A percentile compares a stretch with the other conserved stretches of the same genome.
These are phyloP conservation scores for Penicillium pancosmium DNA, from an alignment of 495 filamentous ascomycete species.

Conservation along the genomic window DNA sequence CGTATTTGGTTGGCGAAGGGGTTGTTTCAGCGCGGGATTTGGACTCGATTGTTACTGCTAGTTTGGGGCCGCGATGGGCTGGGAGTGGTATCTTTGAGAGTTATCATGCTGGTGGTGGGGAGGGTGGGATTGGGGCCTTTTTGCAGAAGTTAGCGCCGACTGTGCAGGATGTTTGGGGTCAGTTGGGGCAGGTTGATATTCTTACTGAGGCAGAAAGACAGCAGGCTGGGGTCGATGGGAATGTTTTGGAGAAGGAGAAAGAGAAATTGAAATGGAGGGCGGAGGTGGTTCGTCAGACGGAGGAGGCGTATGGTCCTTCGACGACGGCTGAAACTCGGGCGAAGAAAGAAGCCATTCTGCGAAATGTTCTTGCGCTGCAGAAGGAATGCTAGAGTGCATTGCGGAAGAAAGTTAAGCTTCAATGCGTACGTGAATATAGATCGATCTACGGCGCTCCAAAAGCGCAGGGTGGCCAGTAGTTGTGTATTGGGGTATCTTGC, in stretches of 20 bases:
- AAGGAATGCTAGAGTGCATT: conserved; percentile 8
- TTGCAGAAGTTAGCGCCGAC: conserved; percentile 60
- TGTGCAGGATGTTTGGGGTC: conserved; percentile 57
- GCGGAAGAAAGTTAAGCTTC: too few relatives aligned
- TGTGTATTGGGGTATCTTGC: too few relatives aligned
- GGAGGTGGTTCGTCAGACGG: conserved; percentile 37
- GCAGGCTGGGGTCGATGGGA: conserved; percentile 24
- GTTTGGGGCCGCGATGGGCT: conserved; percentile 59
- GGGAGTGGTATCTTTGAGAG: conserved; percentile 61
- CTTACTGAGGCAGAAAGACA: conserved; percentile 33
- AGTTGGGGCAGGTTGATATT: conserved; percentile 44
- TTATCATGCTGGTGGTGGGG: conserved; percentile 62
- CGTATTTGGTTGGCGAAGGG: conserved; percentile 49
- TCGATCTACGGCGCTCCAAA: too few relatives aligned
- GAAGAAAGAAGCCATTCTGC: conserved; percentile 37
- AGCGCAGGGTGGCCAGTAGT: too few relatives aligned
- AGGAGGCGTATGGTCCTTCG: conserved; percentile 39
- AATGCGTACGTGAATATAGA: too few relatives aligned
- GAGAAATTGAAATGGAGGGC: conserved; percentile 40
- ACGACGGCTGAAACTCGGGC: conserved; percentile 17
- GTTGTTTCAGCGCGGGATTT: conserved; percentile 49
- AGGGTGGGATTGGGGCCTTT: conserved; percentile 55
- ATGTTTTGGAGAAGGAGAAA: conserved; percentile 35
- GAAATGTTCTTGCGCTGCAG: conserved; percentile 32
- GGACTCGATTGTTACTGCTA: conserved; percentile 48